Evolutionary conservation across 768 basidiomycete species (phyloP).

Genomic region (Tylopilus felleus): DNA sequence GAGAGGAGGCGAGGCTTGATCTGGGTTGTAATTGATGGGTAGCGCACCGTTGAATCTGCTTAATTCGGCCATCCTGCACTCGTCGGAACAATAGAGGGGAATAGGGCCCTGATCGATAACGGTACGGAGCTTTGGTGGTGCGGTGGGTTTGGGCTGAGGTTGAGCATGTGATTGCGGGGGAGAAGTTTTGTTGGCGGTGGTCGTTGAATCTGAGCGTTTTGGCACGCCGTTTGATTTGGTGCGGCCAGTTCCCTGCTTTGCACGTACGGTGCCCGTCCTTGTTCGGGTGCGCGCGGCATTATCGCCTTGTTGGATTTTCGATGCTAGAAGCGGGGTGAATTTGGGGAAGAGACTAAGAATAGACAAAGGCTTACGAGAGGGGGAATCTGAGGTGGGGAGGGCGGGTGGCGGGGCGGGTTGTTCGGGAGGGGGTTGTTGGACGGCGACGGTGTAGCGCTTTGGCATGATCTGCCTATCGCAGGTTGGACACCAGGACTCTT

Average conservation of each 20-base stretch:
- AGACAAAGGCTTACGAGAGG: slow-evolving; percentile 35
- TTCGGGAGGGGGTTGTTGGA: slow-evolving; percentile 27
- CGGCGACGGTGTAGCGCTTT: slow-evolving; percentile 59
- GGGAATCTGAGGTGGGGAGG: slow-evolving; percentile 38
- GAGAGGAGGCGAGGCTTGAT: slow-evolving; percentile 38
- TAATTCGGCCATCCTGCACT: slow-evolving; percentile 63
- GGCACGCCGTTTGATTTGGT: slow-evolving; percentile 56
- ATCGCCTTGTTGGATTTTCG: slow-evolving; percentile 30
- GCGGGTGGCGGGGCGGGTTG: slow-evolving; percentile 19
- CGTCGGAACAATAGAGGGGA: slow-evolving; percentile 81
- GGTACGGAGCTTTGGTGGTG: slow-evolving; percentile 51
- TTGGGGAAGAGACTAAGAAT: not conserved
- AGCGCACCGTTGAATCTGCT: slow-evolving; percentile 38
- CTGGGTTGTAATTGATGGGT: slow-evolving; percentile 48
- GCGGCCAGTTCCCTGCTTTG: slow-evolving; percentile 58
- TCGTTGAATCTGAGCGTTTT: slow-evolving; percentile 37
- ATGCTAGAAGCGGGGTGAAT: slow-evolving; percentile 13
- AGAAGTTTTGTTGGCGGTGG: slow-evolving; percentile 17
- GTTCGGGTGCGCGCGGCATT: slow-evolving; percentile 26
- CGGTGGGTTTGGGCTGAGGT: slow-evolving; percentile 24
- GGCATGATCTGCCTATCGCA: slow-evolving; percentile 79
- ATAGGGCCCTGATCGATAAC: slow-evolving; percentile 80
- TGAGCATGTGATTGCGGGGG: slow-evolving; percentile 21
- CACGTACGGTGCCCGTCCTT: slow-evolving; percentile 37
- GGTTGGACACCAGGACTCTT: slow-evolving; percentile 77